A percentile compares a stretch with the other conserved stretches of the same genome.
Conservation (phyloP, 2,329 filamentous ascomycete species). For the Aspergillus oerlinghausenensis region DNA sequence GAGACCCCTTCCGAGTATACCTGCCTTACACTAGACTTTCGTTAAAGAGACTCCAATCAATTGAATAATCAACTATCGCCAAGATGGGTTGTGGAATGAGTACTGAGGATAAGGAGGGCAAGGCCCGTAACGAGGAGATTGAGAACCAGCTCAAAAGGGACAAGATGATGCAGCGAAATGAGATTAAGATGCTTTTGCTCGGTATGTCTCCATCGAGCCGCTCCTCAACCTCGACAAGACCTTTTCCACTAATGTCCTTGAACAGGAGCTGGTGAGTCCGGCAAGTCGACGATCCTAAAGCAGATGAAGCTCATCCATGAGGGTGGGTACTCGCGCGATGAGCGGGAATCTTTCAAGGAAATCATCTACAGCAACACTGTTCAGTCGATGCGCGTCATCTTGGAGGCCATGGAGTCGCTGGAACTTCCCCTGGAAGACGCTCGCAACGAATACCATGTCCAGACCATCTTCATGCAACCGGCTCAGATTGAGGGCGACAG, state of each 20-base stretch:
- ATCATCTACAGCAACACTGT: conserved; percentile 70
- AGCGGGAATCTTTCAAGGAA: conserved; percentile 66
- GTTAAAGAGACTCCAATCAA: conserved; percentile 5
- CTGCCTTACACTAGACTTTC: conserved; percentile 1
- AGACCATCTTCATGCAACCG: conserved; percentile 98
- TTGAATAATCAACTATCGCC: conserved; percentile 39
- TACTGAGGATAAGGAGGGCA: conserved; percentile 99
- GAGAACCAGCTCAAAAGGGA: conserved; percentile 99
- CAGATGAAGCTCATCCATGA: conserved; percentile 99
- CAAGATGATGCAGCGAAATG: conserved; percentile 97
- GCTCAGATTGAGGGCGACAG: conserved; percentile 94
- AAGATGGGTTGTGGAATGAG: conserved; percentile 99
- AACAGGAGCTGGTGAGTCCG: conserved; percentile 92
- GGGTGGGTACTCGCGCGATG: conserved; percentile 93
- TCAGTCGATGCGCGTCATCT: conserved; percentile 65
- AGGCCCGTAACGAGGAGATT: conserved; percentile 99
- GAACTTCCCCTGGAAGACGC: conserved; percentile 83
- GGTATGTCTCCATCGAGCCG: conserved; percentile 55
- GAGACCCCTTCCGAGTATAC: conserved; percentile 4
- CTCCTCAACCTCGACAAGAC: neutral
- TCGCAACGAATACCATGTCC: conserved; percentile 92
- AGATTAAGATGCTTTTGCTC: conserved; percentile 99
- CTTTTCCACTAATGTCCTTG: conserved; percentile 2
- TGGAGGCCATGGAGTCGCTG: conserved; percentile 64
- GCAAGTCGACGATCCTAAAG: conserved; percentile 90